These are phyloP conservation scores for Dovyalis caffra DNA, from an alignment of 345 rosid genomes.

Conservation along the genomic window DNA sequence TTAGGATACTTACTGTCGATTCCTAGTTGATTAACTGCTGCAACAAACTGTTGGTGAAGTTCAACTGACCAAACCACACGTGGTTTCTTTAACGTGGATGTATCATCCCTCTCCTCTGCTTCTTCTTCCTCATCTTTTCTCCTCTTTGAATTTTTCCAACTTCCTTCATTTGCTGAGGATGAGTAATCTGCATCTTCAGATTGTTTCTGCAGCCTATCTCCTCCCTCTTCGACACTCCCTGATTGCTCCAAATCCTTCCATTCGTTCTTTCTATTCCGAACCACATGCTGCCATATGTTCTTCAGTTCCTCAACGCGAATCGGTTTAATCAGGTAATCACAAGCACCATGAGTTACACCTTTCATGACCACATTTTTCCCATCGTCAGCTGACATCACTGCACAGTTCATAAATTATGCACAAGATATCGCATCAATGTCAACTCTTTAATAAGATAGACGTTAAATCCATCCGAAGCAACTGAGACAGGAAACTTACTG, in stretches of 20 bases:
- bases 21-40: conserved; percentile 35
- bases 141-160: conserved; percentile 31
- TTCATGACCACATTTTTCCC: conserved; percentile 28
- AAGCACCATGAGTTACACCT: conserved; percentile 39
- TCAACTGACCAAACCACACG: conserved; percentile 39
- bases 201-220: conserved; percentile 24
- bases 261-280: conserved; percentile 23
- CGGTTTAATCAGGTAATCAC: conserved; percentile 42
- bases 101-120: conserved; percentile 64
- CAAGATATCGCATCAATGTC: conserved; percentile 3
- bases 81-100: conserved; percentile 50
- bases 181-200: conserved; percentile 29
- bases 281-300: conserved; percentile 36
- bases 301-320: conserved; percentile 33
- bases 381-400: conserved; percentile 46
- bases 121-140: conserved; percentile 46
- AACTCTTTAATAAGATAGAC: not conserved
- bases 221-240: conserved; percentile 33
- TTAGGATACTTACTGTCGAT: conserved; percentile 28
- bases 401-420: not conserved
- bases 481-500: conserved; percentile 16
- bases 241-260: conserved; percentile 33
- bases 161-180: conserved; percentile 31
- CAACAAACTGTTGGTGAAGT: conserved; percentile 35
- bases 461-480: not conserved